These are phyloP conservation scores for Populus alba DNA, from an alignment of 345 rosid species.

Conservation along the genomic window DNA sequence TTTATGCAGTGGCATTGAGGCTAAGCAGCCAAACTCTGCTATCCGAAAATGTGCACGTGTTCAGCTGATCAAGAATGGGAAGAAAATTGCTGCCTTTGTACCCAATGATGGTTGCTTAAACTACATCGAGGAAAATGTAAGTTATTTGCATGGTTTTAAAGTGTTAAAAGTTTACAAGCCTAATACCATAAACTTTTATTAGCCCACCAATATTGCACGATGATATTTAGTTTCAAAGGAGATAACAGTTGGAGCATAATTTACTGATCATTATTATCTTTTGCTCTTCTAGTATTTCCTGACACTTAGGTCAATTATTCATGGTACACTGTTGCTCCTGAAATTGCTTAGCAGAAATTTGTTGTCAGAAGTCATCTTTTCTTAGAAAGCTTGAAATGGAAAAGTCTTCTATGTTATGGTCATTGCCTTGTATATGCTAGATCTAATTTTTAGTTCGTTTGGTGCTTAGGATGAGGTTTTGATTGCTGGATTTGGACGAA, in stretches of 20 bases:
- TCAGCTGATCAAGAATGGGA: slow-evolving; percentile 88
- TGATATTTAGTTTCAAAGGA: background rate
- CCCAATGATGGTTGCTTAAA: slow-evolving; percentile 97
- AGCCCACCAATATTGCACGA: background rate
- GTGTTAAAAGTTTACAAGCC: background rate
- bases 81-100: slow-evolving; percentile 96
- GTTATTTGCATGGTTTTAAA: background rate
- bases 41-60: slow-evolving; percentile 94
- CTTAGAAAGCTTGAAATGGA: background rate
- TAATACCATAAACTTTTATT: too few species aligned
- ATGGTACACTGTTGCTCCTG: background rate
- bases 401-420: background rate
- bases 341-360: background rate
- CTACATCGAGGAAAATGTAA: slow-evolving; percentile 88
- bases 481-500: slow-evolving; percentile 79
- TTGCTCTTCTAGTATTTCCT: background rate
- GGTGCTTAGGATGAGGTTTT: slow-evolving; percentile 60
- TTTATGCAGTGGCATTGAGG: slow-evolving; percentile 84
- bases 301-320: background rate
- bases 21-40: slow-evolving; percentile 99
- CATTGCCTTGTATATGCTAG: background rate
- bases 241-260: background rate
- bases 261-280: background rate
- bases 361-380: background rate
- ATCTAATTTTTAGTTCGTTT: background rate